Evolutionary conservation across 2,329 filamentous ascomycete genomes (phyloP).

Genomic region (Colletotrichum euphorbiae): DNA sequence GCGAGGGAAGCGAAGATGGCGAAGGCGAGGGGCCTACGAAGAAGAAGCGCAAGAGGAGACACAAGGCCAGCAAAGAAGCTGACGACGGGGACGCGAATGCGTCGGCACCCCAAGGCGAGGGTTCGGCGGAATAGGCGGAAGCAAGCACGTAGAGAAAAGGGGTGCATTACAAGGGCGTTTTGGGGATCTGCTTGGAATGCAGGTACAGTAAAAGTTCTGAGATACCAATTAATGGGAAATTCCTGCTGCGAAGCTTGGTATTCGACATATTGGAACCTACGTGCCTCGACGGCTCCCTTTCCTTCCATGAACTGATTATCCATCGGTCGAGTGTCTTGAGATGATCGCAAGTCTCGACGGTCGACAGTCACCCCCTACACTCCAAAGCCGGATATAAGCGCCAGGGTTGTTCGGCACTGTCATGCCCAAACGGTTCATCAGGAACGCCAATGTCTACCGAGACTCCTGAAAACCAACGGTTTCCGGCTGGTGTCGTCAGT

Average conservation of each 20-base stretch:
- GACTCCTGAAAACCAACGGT: neutral
- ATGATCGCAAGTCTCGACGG: neutral
- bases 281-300: conserved; percentile 12
- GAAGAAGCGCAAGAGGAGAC: conserved; percentile 53
- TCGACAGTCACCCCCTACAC: neutral
- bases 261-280: neutral
- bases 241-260: conserved; percentile 13
- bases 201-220: conserved; percentile 35
- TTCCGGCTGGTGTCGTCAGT: conserved; percentile 19
- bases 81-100: conserved; percentile 41
- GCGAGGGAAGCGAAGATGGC: conserved; percentile 37
- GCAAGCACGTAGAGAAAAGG: conserved; percentile 23
- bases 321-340: neutral
- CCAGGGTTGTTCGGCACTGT: neutral
- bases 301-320: neutral
- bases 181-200: conserved; percentile 34
- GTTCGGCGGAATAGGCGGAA: conserved; percentile 33
- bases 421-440: neutral
- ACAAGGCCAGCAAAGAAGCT: conserved; percentile 46
- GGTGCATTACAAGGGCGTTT: conserved; percentile 33
- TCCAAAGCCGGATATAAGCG: neutral
- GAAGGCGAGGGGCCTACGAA: conserved; percentile 45
- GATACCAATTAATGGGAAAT: conserved; percentile 35
- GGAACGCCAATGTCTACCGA: neutral
- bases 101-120: conserved; percentile 42